Conservation (phyloP, 345 rosid genomes). For the Brassica nigra region DNA sequence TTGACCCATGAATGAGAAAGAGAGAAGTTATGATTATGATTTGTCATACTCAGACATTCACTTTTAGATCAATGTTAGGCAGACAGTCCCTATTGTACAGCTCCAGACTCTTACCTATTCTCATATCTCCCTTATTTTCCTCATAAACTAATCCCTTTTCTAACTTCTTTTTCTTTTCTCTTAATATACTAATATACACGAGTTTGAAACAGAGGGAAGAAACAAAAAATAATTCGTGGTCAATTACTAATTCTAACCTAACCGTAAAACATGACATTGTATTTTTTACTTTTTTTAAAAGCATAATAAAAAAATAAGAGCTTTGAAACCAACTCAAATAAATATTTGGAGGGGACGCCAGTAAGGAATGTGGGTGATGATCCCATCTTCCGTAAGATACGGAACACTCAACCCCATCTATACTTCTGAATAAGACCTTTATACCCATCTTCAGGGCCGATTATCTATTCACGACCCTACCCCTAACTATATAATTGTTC, state of each 20-base stretch:
- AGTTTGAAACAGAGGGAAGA: background rate
- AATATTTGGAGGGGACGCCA: constrained; percentile 27
- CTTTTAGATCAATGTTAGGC: constrained; percentile 42
- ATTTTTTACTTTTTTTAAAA: background rate
- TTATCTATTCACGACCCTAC: constrained; percentile 15
- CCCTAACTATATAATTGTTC: background rate
- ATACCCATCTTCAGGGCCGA: constrained; percentile 12
- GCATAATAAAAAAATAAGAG: background rate
- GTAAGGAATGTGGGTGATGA: constrained; percentile 40
- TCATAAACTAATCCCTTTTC: constrained; percentile 29
- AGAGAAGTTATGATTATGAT: constrained; percentile 23
- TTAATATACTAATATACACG: constrained; percentile 12
- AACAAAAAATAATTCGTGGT: background rate
- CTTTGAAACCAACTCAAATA: constrained; percentile 29
- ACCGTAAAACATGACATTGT: background rate
- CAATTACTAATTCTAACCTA: constrained; percentile 35
- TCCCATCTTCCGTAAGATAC: constrained; percentile 41
- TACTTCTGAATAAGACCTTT: background rate
- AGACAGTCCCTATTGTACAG: constrained; percentile 39
- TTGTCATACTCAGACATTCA: constrained; percentile 39
- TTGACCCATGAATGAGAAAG: constrained; percentile 26
- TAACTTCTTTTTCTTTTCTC: background rate
- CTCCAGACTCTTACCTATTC: constrained; percentile 38
- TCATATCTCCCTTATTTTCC: constrained; percentile 32
- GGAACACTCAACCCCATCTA: constrained; percentile 36